These are phyloP conservation scores for Dimargaris xerosporica DNA, from an alignment of 192 early-diverging fungal genomes.

Conservation along the genomic window DNA sequence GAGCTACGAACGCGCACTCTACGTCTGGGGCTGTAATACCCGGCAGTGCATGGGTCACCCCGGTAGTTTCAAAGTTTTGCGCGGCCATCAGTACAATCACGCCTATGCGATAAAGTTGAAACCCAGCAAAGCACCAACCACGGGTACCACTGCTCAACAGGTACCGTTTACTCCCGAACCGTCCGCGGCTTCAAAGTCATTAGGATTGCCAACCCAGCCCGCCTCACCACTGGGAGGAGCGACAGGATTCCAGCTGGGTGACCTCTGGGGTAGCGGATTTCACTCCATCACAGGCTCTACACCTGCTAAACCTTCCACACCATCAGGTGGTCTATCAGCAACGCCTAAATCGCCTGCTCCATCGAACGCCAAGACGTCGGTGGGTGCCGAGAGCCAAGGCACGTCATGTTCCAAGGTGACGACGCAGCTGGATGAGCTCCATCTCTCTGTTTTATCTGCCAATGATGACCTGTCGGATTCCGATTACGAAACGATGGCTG, in stretches of 20 bases:
- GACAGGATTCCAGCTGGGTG: conserved; percentile 22
- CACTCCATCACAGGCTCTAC: too few species aligned
- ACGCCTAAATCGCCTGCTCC: too few species aligned
- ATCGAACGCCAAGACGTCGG: too few species aligned
- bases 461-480: too few species aligned
- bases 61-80: conserved; percentile 39
- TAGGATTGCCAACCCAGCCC: not conserved
- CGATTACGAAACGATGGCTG: too few species aligned
- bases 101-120: conserved; percentile 40
- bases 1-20: conserved; percentile 54
- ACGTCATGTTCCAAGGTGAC: too few species aligned
- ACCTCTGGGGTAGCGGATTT: conserved; percentile 20
- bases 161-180: not conserved
- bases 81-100: conserved; percentile 46
- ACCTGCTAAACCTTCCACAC: too few species aligned
- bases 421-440: too few species aligned
- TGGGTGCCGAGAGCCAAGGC: too few species aligned
- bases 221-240: not conserved
- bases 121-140: conserved; percentile 18
- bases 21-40: conserved; percentile 68
- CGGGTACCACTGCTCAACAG: not conserved
- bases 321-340: too few species aligned
- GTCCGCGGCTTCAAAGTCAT: conserved; percentile 1
- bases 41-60: conserved; percentile 51
- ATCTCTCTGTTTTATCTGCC: too few species aligned